These are phyloP conservation scores for Chaetomiaceae sp. DNA, from an alignment of 2,329 filamentous ascomycete genomes.

Conservation along the genomic window DNA sequence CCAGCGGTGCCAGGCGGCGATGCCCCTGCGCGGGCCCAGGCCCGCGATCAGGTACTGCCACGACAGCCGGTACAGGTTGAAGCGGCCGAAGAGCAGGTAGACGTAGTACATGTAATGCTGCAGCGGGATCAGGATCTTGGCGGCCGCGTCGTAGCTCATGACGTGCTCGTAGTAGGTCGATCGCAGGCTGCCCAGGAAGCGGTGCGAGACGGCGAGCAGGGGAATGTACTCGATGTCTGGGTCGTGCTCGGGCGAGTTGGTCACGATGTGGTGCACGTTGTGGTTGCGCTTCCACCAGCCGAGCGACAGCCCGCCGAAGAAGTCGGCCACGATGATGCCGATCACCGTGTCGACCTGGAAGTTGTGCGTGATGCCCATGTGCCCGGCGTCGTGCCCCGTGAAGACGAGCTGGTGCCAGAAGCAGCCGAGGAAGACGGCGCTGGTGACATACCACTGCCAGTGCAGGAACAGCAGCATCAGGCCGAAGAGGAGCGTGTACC, in stretches of 20 bases:
- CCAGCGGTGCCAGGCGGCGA: constrained; percentile 76
- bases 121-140: constrained; percentile 62
- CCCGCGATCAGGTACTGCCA: constrained; percentile 70
- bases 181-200: constrained; percentile 64
- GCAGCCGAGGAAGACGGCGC: constrained; percentile 68
- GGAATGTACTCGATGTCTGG: constrained; percentile 91
- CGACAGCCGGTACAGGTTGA: constrained; percentile 79
- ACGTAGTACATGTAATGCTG: constrained; percentile 82
- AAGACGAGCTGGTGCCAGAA: constrained; percentile 97
- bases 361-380: constrained; percentile 94
- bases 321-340: constrained; percentile 86
- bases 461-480: constrained; percentile 57
- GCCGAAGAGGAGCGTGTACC: constrained; percentile 64
- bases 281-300: constrained; percentile 98
- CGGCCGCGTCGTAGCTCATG: constrained; percentile 71
- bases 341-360: constrained; percentile 79
- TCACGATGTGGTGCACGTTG: constrained; percentile 95
- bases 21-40: constrained; percentile 65
- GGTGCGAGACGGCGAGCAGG: constrained; percentile 79
- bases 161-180: constrained; percentile 80
- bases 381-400: constrained; percentile 87
- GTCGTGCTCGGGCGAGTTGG: constrained; percentile 91
- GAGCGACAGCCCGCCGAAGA: constrained; percentile 78
- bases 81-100: constrained; percentile 71
- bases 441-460: constrained; percentile 60